Base-by-base conservation (phyloP, 2,329 filamentous ascomycete species). In the Penicillium sp. region DNA sequence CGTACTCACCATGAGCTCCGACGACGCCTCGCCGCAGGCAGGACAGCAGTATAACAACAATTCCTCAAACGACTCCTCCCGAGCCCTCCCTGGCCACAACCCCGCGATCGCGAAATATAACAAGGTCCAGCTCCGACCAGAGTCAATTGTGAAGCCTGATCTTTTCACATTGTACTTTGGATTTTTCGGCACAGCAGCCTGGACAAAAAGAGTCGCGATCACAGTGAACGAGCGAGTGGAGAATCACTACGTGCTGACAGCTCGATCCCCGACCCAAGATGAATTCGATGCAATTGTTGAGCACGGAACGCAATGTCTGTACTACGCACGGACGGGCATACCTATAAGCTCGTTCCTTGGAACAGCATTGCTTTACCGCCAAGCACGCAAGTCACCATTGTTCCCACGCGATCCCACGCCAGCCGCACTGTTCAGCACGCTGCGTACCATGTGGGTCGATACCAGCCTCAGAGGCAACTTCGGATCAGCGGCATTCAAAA, bases 241-340 rank as follows among this genome's bases (percentile, higher is more conserved):
- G 17, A 61, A 62, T 12, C 57, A 53, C 17, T 63, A 64, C 21
- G 58, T 67, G 19, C 10, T 69, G 6, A 56, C 69, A 1, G 63
- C 68, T 27, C 69, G 74, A 10, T 23, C 55, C 7, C 66, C 66
- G 3, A 73, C 70, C 2, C 74, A 76, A 55, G 66, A 69, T 9
- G 74, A 76, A 52, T 45, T 75, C 23, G 73, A 76, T 58, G 68
- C 67, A 21, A 63, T 73, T 36, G 65, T 70, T 21, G 56, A 60
- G n/a, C 58, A 64, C 42, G 39, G 51, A 48, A 66, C 68, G 23
- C 59, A 51, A 3, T 25, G 42, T 31, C n/a, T 69, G 1, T 69
- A 72, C 58, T 49, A 66, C 36, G 29, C 50, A n/a, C 61, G 66
- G 12, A 43, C 61, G 6, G 70, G 66, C 2, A 21, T 63, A 4